phyloP scores from a whole-genome alignment of 345 rosid genomes.

The Populus deltoides region DNA sequence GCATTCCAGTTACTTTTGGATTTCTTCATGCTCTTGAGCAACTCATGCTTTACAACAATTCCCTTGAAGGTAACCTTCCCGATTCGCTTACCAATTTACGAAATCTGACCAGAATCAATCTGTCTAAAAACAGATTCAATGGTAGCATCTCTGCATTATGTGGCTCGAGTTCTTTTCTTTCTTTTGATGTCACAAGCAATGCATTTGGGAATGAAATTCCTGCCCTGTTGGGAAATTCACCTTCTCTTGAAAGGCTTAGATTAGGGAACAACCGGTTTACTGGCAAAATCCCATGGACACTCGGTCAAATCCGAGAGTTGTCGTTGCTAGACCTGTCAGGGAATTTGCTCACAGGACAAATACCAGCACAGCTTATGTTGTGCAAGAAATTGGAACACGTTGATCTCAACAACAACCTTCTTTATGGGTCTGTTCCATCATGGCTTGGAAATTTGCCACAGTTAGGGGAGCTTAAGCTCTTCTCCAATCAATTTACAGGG shows the following conservation, averaged over 20 bases:
- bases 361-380: slow-evolving; percentile 59
- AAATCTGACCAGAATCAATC: slow-evolving; percentile 83
- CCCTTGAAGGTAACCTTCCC: slow-evolving; percentile 73
- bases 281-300: slow-evolving; percentile 75
- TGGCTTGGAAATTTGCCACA: slow-evolving; percentile 68
- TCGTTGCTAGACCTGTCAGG: slow-evolving; percentile 68
- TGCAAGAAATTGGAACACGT: slow-evolving; percentile 78
- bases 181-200: slow-evolving; percentile 81
- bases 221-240: slow-evolving; percentile 67
- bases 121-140: slow-evolving; percentile 62
- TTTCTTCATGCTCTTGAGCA: slow-evolving; percentile 52
- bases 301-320: slow-evolving; percentile 64
- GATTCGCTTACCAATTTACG: slow-evolving; percentile 48
- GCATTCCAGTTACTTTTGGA: slow-evolving; percentile 58
- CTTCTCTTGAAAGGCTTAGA: slow-evolving; percentile 71
- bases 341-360: slow-evolving; percentile 64
- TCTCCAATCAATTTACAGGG: slow-evolving; percentile 61
- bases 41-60: slow-evolving; percentile 92
- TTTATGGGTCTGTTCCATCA: slow-evolving; percentile 64
- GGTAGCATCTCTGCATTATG: slow-evolving; percentile 69
- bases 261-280: slow-evolving; percentile 69
- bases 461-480: slow-evolving; percentile 81
- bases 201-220: slow-evolving; percentile 66
- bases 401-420: slow-evolving; percentile 75
- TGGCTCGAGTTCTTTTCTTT: slow-evolving; percentile 61